These are phyloP conservation scores for Zymoseptoria passerinii DNA, from an alignment of 2,329 filamentous ascomycete species.

Conservation along the genomic window DNA sequence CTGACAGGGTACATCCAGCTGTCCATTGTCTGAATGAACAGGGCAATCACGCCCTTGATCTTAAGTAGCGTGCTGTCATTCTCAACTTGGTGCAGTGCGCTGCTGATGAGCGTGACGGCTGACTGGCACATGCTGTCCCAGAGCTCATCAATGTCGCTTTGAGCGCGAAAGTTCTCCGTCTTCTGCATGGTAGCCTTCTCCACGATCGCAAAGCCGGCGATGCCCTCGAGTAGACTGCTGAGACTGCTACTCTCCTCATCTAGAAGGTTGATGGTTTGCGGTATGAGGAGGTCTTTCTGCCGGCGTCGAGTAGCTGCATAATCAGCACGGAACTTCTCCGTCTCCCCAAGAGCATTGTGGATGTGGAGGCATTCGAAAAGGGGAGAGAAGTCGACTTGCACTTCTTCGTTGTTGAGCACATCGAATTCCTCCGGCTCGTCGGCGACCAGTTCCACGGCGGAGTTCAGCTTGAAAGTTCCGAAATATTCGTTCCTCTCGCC, in stretches of 20 bases:
- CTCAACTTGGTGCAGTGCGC: conserved; percentile 67
- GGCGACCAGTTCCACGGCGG: conserved; percentile 86
- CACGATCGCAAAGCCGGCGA: conserved; percentile 92
- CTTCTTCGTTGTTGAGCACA: conserved; percentile 86
- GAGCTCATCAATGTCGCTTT: conserved; percentile 88
- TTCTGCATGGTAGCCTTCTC: conserved; percentile 89
- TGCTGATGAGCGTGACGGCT: conserved; percentile 72
- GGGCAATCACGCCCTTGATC: conserved; percentile 82
- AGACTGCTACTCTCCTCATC: conserved; percentile 77
- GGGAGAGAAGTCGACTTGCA: conserved; percentile 89
- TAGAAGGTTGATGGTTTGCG: conserved; percentile 63
- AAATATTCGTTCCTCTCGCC: conserved; percentile 68
- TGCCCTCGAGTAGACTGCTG: conserved; percentile 86
- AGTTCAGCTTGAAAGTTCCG: conserved; percentile 82
- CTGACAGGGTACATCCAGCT: conserved; percentile 84
- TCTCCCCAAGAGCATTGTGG: conserved; percentile 86
- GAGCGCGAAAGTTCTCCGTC: conserved; percentile 70
- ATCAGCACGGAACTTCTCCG: conserved; percentile 80
- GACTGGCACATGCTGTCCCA: conserved; percentile 98
- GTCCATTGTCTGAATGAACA: conserved; percentile 99
- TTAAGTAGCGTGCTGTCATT: conserved; percentile 88
- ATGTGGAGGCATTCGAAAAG: conserved; percentile 94
- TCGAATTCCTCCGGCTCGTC: conserved; percentile 96
- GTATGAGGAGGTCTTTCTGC: conserved; percentile 85
- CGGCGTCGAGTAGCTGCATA: conserved; percentile 85